phyloP scores from a whole-genome alignment of 2,329 filamentous ascomycete species.

The Lasiodiplodia theobromae region DNA sequence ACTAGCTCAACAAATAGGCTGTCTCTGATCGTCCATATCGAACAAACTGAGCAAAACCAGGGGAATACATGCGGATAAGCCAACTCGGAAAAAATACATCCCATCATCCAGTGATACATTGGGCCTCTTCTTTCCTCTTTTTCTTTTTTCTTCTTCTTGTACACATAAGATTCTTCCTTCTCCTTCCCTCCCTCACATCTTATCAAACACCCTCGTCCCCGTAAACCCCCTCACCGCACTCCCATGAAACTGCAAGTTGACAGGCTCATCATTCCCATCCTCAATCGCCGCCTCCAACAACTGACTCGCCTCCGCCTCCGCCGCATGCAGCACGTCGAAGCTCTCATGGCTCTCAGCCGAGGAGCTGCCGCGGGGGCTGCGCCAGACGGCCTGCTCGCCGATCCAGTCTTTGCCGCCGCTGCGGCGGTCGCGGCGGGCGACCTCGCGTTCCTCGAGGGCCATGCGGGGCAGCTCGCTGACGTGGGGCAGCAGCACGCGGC shows the following conservation, averaged over 20 bases:
- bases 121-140: not conserved
- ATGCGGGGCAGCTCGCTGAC: slow-evolving; percentile 41
- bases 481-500: slow-evolving; percentile 64
- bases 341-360: slow-evolving; percentile 43
- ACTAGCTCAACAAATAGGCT: too few species aligned
- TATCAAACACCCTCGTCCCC: slow-evolving; percentile 19
- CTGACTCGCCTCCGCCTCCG: slow-evolving; percentile 50
- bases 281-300: slow-evolving; percentile 29
- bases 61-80: too few species aligned
- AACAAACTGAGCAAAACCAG: too few species aligned
- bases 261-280: not conserved
- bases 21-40: too few species aligned
- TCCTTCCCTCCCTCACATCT: slow-evolving; percentile 9
- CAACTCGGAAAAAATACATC: too few species aligned
- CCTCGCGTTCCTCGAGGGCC: slow-evolving; percentile 52
- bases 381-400: slow-evolving; percentile 43
- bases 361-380: slow-evolving; percentile 34
- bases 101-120: too few species aligned
- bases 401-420: slow-evolving; percentile 48
- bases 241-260: slow-evolving; percentile 17
- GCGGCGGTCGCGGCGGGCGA: slow-evolving; percentile 43
- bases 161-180: not conserved
- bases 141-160: not conserved
- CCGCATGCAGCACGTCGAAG: slow-evolving; percentile 55
- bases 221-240: slow-evolving; percentile 1